phyloP scores from a whole-genome alignment of 1,139 yeast genomes.

The Saccharomyces hybrid region DNA sequence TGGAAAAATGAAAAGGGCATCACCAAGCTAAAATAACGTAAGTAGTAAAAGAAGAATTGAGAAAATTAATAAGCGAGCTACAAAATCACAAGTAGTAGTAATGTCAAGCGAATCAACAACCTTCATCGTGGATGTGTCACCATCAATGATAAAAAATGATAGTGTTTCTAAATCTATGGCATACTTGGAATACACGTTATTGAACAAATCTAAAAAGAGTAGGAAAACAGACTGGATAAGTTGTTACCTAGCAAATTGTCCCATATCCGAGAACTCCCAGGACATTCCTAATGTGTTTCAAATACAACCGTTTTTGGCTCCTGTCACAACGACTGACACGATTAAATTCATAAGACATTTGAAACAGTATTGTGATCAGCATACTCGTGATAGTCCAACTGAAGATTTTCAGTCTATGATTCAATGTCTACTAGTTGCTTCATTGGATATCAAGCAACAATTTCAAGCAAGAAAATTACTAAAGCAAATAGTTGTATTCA shows the following conservation, averaged over 20 bases:
- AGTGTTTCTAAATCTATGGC: conserved; percentile 13
- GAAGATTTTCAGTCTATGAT: conserved; percentile 13
- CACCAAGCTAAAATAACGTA: no score
- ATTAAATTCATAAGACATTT: conserved; percentile 7
- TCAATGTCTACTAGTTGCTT: conserved; percentile 31
- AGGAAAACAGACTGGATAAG: conserved; percentile 30
- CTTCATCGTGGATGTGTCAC: conserved; percentile 15
- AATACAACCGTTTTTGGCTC: conserved; percentile 21
- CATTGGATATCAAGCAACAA: conserved; percentile 28
- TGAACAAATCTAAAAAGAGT: conserved; percentile 22
- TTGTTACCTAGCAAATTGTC: conserved; percentile 26
- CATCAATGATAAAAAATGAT: conserved; percentile 14
- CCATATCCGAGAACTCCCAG: conserved; percentile 20
- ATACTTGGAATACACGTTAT: conserved; percentile 23
- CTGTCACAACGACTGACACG: conserved; percentile 14
- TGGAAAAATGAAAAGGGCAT: no score
- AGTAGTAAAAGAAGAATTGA: no score
- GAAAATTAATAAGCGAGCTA: no score
- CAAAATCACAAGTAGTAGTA: not conserved
- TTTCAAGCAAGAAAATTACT: conserved; percentile 33
- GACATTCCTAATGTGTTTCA: conserved; percentile 25
- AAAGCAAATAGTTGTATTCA: conserved; percentile 40
- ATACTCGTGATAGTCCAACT: not conserved
- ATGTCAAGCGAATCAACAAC: not conserved
- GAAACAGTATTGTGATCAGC: not conserved